Percentiles rank a stretch among this genome's conserved stretches.
phyloP scores from a whole-genome alignment of 2,329 filamentous ascomycete species.

The Ilyonectria destructans region DNA sequence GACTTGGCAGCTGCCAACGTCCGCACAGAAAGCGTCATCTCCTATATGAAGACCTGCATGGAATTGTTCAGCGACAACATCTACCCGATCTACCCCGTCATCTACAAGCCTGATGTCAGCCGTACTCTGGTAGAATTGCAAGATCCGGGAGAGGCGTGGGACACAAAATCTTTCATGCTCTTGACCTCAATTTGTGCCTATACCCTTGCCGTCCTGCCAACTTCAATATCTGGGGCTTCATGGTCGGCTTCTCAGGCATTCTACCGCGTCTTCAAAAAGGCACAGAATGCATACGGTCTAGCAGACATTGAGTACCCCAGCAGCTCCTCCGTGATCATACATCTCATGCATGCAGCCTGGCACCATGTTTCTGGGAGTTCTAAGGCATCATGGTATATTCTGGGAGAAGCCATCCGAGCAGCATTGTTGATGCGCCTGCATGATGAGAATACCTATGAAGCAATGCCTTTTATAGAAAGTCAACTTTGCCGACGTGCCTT shows the following conservation, averaged over 20 bases:
- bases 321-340: background rate
- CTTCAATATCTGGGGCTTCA: background rate
- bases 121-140: background rate
- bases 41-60: constrained; percentile 3
- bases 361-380: background rate
- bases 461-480: background rate
- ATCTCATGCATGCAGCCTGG: background rate
- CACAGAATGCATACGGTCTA: background rate
- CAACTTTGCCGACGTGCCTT: constrained; percentile 1
- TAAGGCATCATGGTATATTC: background rate
- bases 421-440: constrained; percentile 4
- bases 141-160: constrained; percentile 2
- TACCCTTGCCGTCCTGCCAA: constrained; percentile 1
- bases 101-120: background rate
- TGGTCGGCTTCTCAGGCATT: background rate
- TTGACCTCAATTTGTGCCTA: background rate
- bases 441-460: background rate
- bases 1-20: constrained; percentile 1
- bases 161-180: constrained; percentile 1
- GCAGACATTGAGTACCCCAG: background rate
- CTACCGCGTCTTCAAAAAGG: constrained; percentile 6
- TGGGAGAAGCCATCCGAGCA: constrained; percentile 1
- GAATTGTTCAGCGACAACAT: constrained; percentile 1
- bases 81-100: constrained; percentile 1
- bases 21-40: constrained; percentile 1